Percentiles rank a stretch among this genome's conserved stretches.
Conservation (phyloP, 768 basidiomycete genomes). For the Polyporus arcularius region DNA sequence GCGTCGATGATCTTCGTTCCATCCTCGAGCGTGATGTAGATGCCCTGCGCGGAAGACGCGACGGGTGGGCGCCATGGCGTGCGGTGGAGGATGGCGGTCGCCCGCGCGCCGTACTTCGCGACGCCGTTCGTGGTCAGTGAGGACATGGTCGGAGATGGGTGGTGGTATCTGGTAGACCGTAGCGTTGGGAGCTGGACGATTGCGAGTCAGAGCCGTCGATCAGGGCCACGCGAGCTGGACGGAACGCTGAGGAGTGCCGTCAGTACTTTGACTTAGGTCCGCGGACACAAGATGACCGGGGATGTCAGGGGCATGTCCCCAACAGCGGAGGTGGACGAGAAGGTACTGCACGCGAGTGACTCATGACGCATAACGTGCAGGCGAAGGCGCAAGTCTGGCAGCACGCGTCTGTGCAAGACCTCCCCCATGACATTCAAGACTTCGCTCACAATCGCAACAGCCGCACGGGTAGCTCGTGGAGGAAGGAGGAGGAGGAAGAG, state of each 20-base stretch:
- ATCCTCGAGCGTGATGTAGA: slow-evolving; percentile 71
- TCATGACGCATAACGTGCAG: no score
- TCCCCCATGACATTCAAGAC: no score
- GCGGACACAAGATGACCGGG: neutral
- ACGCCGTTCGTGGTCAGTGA: slow-evolving; percentile 7
- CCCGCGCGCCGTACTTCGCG: slow-evolving; percentile 13
- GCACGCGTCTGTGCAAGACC: no score
- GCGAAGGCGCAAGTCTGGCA: no score
- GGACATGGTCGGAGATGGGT: neutral
- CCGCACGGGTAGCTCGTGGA: neutral
- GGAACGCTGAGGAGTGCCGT: neutral
- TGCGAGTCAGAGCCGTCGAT: neutral
- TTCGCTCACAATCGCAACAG: no score
- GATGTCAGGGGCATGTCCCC: neutral
- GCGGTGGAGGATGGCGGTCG: slow-evolving; percentile 38
- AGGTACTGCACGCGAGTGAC: no score
- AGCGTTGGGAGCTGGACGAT: neutral
- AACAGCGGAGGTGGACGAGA: neutral
- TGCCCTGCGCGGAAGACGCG: slow-evolving; percentile 64
- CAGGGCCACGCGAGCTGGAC: neutral
- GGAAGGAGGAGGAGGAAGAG: neutral
- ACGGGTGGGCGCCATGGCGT: slow-evolving; percentile 77
- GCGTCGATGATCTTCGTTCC: slow-evolving; percentile 74
- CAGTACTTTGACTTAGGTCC: no score
- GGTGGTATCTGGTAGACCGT: neutral